Evolutionary conservation across 164 flowering plant species (phyloP), one percentile per base, ranked within the genome.

Genomic region (Aristolochia californica): DNA sequence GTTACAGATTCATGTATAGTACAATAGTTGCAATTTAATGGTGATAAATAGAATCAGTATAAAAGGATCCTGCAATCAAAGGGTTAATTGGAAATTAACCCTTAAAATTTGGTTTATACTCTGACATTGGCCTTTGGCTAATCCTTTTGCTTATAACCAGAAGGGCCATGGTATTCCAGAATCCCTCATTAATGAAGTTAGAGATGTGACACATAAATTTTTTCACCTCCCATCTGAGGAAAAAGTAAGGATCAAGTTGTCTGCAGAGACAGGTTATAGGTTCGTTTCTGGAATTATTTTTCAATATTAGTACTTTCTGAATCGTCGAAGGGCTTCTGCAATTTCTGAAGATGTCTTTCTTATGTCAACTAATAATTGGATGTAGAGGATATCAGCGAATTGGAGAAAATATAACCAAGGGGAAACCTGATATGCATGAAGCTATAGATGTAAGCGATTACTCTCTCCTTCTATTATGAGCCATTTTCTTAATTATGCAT

Each of bases 161-260:
- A 85, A 73, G 63, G 96, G 96, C 26, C 96, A 91, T 76, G 94
- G 91, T 24, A 77, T 88, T 60, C 84, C 96, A n/a, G 84, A 80
- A 58, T 77, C 82, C n/a, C 79, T 91, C 13, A 27, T 87, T 25
- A 80, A 75, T 60, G 82, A 83, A 61, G 88, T 83, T 24, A 79
- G 74, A 68, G 68, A 74, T 18, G 60, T 79, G 40, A 56, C 89
- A 0, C 84, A 60, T 62, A 52, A 66, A 17, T 91, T 82, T 68
- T 88, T 88, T 58, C 66, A 69, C 62, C 87, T 82, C 45, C 85
- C 88, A 4, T 80, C 68, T 56, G 88, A 85, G 62, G 90, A 88
- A 67, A 91, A 91, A 69, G 47, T 80, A 12, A 82, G 85, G 74
- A 81, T 91, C 73, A 91, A 91, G 72, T 61, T 91, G 82, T 80